A percentile compares a stretch with the other conserved stretches of the same genome.
Evolutionary conservation across 495 filamentous ascomycete genomes (phyloP).

Genomic region (Podospora australis): DNA sequence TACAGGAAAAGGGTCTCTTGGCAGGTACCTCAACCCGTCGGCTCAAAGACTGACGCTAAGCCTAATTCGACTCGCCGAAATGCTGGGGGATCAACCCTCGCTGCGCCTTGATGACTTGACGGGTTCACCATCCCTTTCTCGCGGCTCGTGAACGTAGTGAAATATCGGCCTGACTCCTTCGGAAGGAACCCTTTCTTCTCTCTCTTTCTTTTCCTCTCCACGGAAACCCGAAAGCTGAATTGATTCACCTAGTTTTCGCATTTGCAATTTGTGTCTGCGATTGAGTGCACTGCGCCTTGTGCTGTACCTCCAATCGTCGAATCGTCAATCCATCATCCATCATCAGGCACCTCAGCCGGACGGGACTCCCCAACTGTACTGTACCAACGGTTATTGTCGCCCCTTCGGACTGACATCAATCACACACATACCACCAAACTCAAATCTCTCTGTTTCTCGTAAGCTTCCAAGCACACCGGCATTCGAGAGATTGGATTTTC

Average conservation of each 20-base stretch:
- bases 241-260: neutral
- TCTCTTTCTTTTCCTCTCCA: slow-evolving; percentile 25
- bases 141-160: slow-evolving; percentile 26
- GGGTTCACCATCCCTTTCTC: slow-evolving; percentile 2
- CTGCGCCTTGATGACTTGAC: slow-evolving; percentile 25
- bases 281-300: too few relatives aligned
- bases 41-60: slow-evolving; percentile 9
- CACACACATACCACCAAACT: too few relatives aligned
- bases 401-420: too few relatives aligned
- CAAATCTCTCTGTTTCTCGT: too few relatives aligned
- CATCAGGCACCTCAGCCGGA: too few relatives aligned
- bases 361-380: too few relatives aligned
- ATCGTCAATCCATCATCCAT: too few relatives aligned
- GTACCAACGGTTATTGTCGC: too few relatives aligned
- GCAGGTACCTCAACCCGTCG: slow-evolving; percentile 9
- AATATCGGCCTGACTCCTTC: slow-evolving; percentile 49
- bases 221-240: slow-evolving; percentile 4
- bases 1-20: slow-evolving; percentile 12
- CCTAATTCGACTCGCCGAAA: slow-evolving; percentile 31
- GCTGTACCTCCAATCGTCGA: too few relatives aligned
- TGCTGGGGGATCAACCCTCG: slow-evolving; percentile 15
- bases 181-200: slow-evolving; percentile 21
- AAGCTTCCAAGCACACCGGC: too few relatives aligned
- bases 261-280: neutral
- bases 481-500: too few relatives aligned